Evolutionary conservation across 371 early-diverging fungal species (phyloP).

Genomic region (Rhizopus delemar): DNA sequence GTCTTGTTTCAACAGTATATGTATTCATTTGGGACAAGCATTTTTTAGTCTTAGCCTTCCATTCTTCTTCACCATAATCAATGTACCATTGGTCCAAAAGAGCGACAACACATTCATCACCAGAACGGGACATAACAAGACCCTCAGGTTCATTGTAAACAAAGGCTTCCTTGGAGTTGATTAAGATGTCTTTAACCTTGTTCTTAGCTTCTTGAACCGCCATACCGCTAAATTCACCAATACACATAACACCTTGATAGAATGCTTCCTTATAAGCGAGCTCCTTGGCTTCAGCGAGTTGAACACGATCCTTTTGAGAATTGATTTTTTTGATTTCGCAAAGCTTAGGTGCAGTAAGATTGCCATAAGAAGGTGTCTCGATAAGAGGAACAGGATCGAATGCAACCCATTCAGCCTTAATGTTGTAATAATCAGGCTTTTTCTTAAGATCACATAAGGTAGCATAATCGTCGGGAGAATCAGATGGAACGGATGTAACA

Average conservation of each 20-base stretch:
- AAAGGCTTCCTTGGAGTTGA: constrained; percentile 76
- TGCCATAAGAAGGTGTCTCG: constrained; percentile 83
- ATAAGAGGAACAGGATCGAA: constrained; percentile 89
- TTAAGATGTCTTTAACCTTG: constrained; percentile 75
- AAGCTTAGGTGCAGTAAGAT: constrained; percentile 80
- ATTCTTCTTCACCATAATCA: constrained; percentile 95
- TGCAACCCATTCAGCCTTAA: constrained; percentile 85
- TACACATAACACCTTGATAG: constrained; percentile 88
- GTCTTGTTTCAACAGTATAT: constrained; percentile 83
- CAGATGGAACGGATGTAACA: constrained; percentile 97
- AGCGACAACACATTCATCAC: constrained; percentile 98
- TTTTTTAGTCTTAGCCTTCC: constrained; percentile 84
- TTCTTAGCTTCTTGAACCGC: constrained; percentile 93
- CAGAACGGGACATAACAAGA: constrained; percentile 94
- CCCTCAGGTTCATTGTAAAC: constrained; percentile 97
- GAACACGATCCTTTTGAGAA: constrained; percentile 90
- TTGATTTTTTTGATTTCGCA: constrained; percentile 92
- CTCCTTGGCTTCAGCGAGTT: constrained; percentile 94
- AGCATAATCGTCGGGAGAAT: constrained; percentile 97
- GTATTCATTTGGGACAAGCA: constrained; percentile 86
- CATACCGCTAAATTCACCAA: constrained; percentile 81
- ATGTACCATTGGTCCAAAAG: constrained; percentile 99
- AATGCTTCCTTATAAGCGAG: constrained; percentile 97
- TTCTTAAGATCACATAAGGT: constrained; percentile 89
- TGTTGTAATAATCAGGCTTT: constrained; percentile 91